Base-by-base conservation (phyloP, 78 protist species). In the Cyanophora paradoxa region DNA sequence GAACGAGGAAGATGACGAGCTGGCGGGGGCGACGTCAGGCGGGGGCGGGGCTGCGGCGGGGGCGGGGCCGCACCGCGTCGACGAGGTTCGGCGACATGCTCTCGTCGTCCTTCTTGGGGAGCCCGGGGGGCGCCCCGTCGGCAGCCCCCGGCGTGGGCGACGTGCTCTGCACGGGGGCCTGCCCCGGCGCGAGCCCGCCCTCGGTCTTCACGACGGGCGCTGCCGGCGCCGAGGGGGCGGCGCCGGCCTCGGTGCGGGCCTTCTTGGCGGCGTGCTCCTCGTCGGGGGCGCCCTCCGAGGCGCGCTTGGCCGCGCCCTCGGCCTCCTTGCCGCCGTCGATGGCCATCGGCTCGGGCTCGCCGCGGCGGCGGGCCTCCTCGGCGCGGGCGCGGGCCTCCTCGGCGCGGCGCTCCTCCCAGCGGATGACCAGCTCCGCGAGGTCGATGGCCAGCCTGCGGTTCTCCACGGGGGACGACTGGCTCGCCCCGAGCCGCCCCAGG, bases 401-500 rank as follows among this genome's bases (percentile, higher is more conserved):
- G 36, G 30, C 13, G 28, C 76, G 59, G 24, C 54, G 70, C 63
- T 72, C 33, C 39, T 48, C 57, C 64, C 78, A 73, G 61, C 33
- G 40, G 19, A 92, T 74, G 44, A 92, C 77, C 34, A 90, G 56
- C 42, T 78, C 90, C 11, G 91, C 91, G 11, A 93, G 77, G 28
- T 83, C 93, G 17, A 89, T 64, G 14, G 90, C 86, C 17, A 93
- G 81, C 54, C 63, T 77, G 64, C 90, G 76, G 67, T 90, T 88
- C 58, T 93, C 97, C 4, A 39, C n/a, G 0, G 93, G 46, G 33
- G 48, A 40, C 26, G 63, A 50, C 16, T 67, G 34, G 13, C 81
- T 64, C 31, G 71, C 20, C 1, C 93, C 94, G 59, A 93, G 76
- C 26, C 89, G 86, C 40, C 88, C 73, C 30, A 90, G 70, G 10